A percentile compares a stretch with the other conserved stretches of the same genome.
Conservation (phyloP, 1,284 basidiomycete species). For the Pseudozyma tsukubaensis region DNA sequence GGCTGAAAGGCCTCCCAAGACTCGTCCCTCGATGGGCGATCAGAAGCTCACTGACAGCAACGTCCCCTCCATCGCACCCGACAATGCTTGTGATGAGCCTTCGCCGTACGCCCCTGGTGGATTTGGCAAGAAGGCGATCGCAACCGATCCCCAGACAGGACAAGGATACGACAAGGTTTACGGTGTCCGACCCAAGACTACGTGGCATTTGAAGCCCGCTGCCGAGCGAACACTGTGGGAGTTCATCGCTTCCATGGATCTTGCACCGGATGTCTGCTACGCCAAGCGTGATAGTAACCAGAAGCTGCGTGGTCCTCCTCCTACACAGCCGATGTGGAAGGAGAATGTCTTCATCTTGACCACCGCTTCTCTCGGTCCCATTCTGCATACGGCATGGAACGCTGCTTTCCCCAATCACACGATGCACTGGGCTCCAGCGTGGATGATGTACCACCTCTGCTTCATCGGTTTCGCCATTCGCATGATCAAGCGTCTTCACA, state of each 20-base stretch:
- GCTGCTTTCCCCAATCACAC: conserved; percentile 48
- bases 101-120: conserved; percentile 55
- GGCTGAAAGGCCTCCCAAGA: conserved; percentile 34
- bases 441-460: conserved; percentile 56
- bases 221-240: conserved; percentile 57
- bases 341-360: conserved; percentile 61
- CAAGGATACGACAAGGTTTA: conserved; percentile 62
- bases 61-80: conserved; percentile 54
- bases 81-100: conserved; percentile 62
- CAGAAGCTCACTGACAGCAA: conserved; percentile 50
- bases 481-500: conserved; percentile 58
- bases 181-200: conserved; percentile 63
- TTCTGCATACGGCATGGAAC: conserved; percentile 57
- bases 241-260: conserved; percentile 55
- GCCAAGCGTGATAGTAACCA: conserved; percentile 36
- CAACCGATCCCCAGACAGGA: conserved; percentile 48
- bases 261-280: conserved; percentile 54
- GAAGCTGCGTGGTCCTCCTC: conserved; percentile 57
- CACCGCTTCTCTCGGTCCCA: conserved; percentile 45
- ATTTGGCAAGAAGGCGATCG: conserved; percentile 58
- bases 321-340: conserved; percentile 51
- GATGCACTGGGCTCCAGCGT: conserved; percentile 60
- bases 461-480: conserved; percentile 56
- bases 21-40: conserved; percentile 42
- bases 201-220: conserved; percentile 62